phyloP scores from a whole-genome alignment of 2,329 filamentous ascomycete species.

The Pseudogymnoascus sp. region DNA sequence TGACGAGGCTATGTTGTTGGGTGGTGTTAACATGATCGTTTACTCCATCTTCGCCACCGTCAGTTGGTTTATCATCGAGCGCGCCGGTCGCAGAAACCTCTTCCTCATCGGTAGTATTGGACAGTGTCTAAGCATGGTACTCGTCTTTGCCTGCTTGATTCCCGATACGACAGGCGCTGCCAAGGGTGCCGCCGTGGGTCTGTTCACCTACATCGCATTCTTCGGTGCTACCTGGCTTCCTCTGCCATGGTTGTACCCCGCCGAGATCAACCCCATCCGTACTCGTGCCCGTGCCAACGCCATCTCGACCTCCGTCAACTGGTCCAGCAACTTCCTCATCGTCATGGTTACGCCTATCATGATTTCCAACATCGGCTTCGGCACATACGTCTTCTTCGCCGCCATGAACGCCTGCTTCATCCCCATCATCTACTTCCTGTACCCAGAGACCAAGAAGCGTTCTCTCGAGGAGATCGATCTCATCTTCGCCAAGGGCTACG shows the following conservation, averaged over 20 bases:
- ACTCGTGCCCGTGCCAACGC: conserved; percentile 60
- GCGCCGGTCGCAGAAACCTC: conserved; percentile 61
- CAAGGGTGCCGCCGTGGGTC: conserved; percentile 42
- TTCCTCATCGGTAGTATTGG: conserved; percentile 65
- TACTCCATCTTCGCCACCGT: conserved; percentile 47
- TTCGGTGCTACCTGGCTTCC: conserved; percentile 56
- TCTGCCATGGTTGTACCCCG: conserved; percentile 57
- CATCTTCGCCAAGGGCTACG: conserved; percentile 56
- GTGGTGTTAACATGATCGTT: conserved; percentile 51
- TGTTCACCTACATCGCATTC: conserved; percentile 58
- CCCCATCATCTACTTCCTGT: conserved; percentile 35
- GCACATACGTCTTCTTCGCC: conserved; percentile 36
- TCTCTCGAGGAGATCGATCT: conserved; percentile 64
- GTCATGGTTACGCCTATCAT: conserved; percentile 37
- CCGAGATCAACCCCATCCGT: conserved; percentile 54
- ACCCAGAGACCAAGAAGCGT: conserved; percentile 47
- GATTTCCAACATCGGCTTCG: conserved; percentile 31
- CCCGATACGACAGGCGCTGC: conserved; percentile 27
- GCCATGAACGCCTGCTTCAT: conserved; percentile 34
- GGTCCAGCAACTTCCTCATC: conserved; percentile 51
- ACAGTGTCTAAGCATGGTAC: conserved; percentile 60
- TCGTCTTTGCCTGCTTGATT: conserved; percentile 39
- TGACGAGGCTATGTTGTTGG: conserved; percentile 47
- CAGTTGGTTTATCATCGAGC: conserved; percentile 48
- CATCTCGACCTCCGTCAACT: conserved; percentile 49